phyloP scores from a whole-genome alignment of 768 basidiomycete species.

The Boletus pseudo-olivaceus region DNA sequence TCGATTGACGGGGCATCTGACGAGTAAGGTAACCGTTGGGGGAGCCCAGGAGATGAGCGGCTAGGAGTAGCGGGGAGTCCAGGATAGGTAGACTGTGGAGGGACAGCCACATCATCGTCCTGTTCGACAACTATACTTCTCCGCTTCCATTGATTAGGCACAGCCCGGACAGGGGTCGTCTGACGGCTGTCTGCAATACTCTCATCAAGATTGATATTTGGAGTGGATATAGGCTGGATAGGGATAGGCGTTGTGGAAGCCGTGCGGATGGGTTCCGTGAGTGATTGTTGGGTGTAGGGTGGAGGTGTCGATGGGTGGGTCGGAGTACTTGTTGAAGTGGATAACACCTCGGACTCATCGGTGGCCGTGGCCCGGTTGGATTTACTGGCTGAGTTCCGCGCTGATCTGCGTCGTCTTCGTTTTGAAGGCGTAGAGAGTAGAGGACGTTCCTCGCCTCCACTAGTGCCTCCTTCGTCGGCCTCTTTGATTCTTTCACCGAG shows the following conservation, averaged over 20 bases:
- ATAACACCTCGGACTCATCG: slow-evolving; percentile 43
- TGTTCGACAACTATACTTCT: slow-evolving; percentile 69
- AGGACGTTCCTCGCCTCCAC: slow-evolving; percentile 53
- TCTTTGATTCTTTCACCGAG: slow-evolving; percentile 59
- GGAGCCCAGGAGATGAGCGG: slow-evolving; percentile 30
- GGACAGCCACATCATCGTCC: slow-evolving; percentile 55
- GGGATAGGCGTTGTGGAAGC: slow-evolving; percentile 30
- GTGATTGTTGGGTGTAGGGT: slow-evolving; percentile 36
- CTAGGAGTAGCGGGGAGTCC: slow-evolving; percentile 43
- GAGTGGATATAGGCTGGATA: slow-evolving; percentile 23
- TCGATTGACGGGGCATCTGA: slow-evolving; percentile 50
- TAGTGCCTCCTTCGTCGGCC: slow-evolving; percentile 59
- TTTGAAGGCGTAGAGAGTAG: slow-evolving; percentile 44
- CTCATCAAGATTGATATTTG: slow-evolving; percentile 30
- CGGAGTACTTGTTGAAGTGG: slow-evolving; percentile 57
- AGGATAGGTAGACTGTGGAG: slow-evolving; percentile 37
- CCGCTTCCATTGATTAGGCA: slow-evolving; percentile 44
- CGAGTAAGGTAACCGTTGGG: slow-evolving; percentile 42
- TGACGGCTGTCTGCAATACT: slow-evolving; percentile 30
- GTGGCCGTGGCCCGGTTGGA: slow-evolving; percentile 40
- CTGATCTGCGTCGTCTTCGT: slow-evolving; percentile 55
- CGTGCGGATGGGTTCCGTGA: slow-evolving; percentile 26
- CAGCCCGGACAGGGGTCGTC: slow-evolving; percentile 31
- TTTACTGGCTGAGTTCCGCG: slow-evolving; percentile 34
- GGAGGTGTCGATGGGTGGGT: slow-evolving; percentile 50